Conservation (phyloP, 805 yeast genomes). For the Schwanniomyces polymorphus region DNA sequence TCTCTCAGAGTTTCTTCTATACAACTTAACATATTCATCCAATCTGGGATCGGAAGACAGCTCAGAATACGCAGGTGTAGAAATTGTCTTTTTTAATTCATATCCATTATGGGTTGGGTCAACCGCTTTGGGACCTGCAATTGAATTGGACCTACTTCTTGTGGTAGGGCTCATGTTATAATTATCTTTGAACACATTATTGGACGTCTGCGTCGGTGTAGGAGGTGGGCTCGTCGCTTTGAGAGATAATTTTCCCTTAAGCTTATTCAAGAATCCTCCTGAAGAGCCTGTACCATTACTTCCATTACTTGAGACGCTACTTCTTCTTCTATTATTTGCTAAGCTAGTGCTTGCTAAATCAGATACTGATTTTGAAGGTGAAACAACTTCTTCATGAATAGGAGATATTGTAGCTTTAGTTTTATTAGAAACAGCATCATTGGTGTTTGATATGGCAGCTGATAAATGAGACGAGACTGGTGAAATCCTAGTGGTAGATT, state of each 20-base stretch:
- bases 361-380: constrained; percentile 6
- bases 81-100: constrained; percentile 9
- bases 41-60: constrained; percentile 28
- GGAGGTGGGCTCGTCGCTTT: constrained; percentile 6
- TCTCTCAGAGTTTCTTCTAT: constrained; percentile 18
- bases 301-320: constrained; percentile 18
- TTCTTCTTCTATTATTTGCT: constrained; percentile 10
- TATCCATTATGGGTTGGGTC: background rate
- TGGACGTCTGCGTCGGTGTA: constrained; percentile 2
- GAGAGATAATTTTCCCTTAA: constrained; percentile 31
- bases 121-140: background rate
- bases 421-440: constrained; percentile 27
- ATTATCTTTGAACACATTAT: constrained; percentile 15
- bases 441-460: constrained; percentile 31
- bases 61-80: constrained; percentile 8
- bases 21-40: constrained; percentile 36
- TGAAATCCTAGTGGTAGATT: constrained; percentile 2
- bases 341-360: background rate
- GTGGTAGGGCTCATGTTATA: constrained; percentile 8
- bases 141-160: background rate
- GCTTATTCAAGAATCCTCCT: constrained; percentile 33
- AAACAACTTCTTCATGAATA: constrained; percentile 20
- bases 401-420: constrained; percentile 34
- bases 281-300: constrained; percentile 14
- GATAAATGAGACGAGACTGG: constrained; percentile 18